Base-by-base conservation (phyloP, 2,329 filamentous ascomycete species). In the Nemania sp. region DNA sequence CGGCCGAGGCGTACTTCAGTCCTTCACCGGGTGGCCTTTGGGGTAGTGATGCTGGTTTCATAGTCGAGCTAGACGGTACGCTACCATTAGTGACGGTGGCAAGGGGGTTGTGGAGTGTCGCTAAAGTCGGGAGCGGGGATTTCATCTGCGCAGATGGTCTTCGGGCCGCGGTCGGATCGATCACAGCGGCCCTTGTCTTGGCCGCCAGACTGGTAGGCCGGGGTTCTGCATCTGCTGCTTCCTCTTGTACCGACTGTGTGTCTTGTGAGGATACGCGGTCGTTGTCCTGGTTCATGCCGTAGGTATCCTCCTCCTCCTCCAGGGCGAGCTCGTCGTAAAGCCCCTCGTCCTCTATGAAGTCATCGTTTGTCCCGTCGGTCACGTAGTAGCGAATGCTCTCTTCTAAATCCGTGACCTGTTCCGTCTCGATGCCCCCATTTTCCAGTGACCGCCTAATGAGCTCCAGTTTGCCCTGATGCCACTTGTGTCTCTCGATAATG, bases 301-400 rank as follows among this genome's bases (percentile, higher is more conserved):
- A 97, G 57, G 87, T 83, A 59, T 91, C 92, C 75, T 97, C 95
- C 71, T 98, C 95, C 69, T 96, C 92, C 63, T 96, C 89, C 45
- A 99, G 85, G 70, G 93, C 90, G 58, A 98, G 84, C 57, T 97
- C 94, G 73, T 99, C 92, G 79, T 98, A 99, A 76, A 99, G 89
- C 65, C 87, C 89, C 71, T 99, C 95, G 74, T 98, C 93, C 71
- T 97, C 93, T 76, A 92, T 89, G 77, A 92, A 98, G 73, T 98
- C 94, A 47, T 91, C 85, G 67, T 91, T 92, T 78, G 90, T 87
- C 68, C 92, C 92, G 74, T 95, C 92, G 56, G 93, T 88, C 50
- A 98, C 92, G 74, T 98, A 99, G 78, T 97, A 97, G 70, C 89
- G 89, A 75, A 99, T 98, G 74, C 87, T 89, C 68, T 98, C 94